phyloP scores from a whole-genome alignment of 345 rosid species.

The Euclidium syriacum region DNA sequence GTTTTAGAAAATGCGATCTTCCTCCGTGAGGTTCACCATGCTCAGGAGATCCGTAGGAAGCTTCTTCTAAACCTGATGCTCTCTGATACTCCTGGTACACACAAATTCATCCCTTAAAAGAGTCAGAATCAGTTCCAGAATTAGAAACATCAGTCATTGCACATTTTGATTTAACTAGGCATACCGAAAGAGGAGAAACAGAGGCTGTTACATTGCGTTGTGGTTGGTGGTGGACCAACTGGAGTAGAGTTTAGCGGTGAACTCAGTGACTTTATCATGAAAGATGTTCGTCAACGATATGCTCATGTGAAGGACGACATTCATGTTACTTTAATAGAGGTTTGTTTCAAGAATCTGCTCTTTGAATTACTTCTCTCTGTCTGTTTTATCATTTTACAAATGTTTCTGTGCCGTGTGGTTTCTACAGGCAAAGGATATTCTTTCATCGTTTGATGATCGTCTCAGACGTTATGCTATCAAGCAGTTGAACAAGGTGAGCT shows the following conservation, averaged over 20 bases:
- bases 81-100: conserved; percentile 79
- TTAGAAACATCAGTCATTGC: not conserved
- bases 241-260: conserved; percentile 99
- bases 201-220: conserved; percentile 84
- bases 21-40: conserved; percentile 90
- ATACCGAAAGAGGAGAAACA: conserved; percentile 69
- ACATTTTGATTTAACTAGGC: conserved; percentile 32
- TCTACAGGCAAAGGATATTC: conserved; percentile 78
- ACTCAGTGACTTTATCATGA: conserved; percentile 84
- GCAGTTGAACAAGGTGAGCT: conserved; percentile 75
- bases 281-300: conserved; percentile 82
- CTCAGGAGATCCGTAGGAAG: conserved; percentile 88
- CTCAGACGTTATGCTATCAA: conserved; percentile 86
- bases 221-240: conserved; percentile 97
- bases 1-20: conserved; percentile 71
- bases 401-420: conserved; percentile 6
- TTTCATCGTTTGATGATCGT: conserved; percentile 94
- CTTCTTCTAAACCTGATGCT: conserved; percentile 89
- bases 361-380: not conserved
- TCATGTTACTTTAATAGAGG: conserved; percentile 93
- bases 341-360: conserved; percentile 28
- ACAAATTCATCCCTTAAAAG: not conserved
- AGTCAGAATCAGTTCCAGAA: not conserved
- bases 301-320: conserved; percentile 81
- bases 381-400: not conserved